Conservation (phyloP, 768 basidiomycete species). For the Amanita exitialis region DNA sequence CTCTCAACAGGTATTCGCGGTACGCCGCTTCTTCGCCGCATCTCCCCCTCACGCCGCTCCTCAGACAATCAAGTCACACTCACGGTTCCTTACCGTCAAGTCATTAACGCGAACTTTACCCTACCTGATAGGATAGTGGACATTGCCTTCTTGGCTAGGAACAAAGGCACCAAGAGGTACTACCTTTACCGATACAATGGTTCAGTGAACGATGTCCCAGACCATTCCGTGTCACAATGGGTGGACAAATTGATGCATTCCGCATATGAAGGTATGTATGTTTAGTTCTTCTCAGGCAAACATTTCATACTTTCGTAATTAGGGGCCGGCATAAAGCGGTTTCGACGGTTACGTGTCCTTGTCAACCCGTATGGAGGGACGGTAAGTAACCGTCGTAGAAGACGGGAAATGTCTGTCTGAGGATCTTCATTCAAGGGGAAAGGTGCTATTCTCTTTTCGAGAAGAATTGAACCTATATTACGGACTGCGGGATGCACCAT, state of each 20-base stretch:
- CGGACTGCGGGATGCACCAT: constrained; percentile 52
- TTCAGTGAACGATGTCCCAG: constrained; percentile 23
- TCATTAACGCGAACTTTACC: constrained; percentile 41
- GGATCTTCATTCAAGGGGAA: constrained; percentile 39
- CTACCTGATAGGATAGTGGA: constrained; percentile 25
- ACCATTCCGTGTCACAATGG: constrained; percentile 36
- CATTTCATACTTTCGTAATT: neutral
- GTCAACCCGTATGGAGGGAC: constrained; percentile 78
- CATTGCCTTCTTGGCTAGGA: constrained; percentile 41
- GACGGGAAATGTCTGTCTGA: constrained; percentile 1
- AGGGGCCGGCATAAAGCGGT: constrained; percentile 41
- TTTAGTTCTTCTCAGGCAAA: neutral
- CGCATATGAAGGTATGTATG: constrained; percentile 51
- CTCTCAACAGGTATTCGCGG: constrained; percentile 11
- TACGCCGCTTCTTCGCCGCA: neutral
- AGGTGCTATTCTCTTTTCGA: constrained; percentile 39
- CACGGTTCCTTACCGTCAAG: constrained; percentile 28
- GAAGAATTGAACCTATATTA: constrained; percentile 63
- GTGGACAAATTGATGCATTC: constrained; percentile 38
- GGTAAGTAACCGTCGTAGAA: constrained; percentile 30
- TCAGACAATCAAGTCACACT: neutral
- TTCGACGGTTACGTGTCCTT: constrained; percentile 52
- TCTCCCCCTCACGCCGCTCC: neutral
- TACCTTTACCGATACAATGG: constrained; percentile 35
- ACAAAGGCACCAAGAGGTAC: constrained; percentile 27